Evolutionary conservation across 2,329 filamentous ascomycete species (phyloP).

Genomic region (Plectosphaerella sp.): DNA sequence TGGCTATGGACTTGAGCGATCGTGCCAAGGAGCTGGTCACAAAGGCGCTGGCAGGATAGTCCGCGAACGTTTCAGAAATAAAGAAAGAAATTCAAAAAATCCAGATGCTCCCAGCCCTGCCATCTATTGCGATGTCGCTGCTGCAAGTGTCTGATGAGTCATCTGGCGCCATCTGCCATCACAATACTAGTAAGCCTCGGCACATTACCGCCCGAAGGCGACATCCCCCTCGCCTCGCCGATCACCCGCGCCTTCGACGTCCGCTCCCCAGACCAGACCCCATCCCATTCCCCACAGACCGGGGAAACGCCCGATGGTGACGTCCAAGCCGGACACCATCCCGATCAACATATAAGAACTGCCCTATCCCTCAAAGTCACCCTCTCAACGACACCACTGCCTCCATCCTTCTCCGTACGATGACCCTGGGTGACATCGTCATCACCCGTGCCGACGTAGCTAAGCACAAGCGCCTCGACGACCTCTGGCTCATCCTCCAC

Average conservation of each 20-base stretch:
- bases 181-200: no score
- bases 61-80: not conserved
- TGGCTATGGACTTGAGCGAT: slow-evolving; percentile 61
- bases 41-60: slow-evolving; percentile 48
- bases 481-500: slow-evolving; percentile 64
- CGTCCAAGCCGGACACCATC: not conserved
- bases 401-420: not conserved
- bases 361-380: not conserved
- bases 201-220: slow-evolving; percentile 1
- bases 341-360: not conserved
- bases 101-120: no score
- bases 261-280: no score
- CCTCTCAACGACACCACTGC: not conserved
- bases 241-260: no score
- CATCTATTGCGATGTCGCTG: no score
- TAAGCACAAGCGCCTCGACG: slow-evolving; percentile 37
- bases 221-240: slow-evolving; percentile 1
- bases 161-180: no score
- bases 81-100: no score
- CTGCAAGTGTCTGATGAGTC: no score
- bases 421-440: not conserved
- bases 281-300: no score
- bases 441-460: slow-evolving; percentile 39
- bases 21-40: slow-evolving; percentile 56
- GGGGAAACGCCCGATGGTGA: no score